Evolutionary conservation across 305 asterid species (phyloP).

Genomic region (Fraxinus latifolia): DNA sequence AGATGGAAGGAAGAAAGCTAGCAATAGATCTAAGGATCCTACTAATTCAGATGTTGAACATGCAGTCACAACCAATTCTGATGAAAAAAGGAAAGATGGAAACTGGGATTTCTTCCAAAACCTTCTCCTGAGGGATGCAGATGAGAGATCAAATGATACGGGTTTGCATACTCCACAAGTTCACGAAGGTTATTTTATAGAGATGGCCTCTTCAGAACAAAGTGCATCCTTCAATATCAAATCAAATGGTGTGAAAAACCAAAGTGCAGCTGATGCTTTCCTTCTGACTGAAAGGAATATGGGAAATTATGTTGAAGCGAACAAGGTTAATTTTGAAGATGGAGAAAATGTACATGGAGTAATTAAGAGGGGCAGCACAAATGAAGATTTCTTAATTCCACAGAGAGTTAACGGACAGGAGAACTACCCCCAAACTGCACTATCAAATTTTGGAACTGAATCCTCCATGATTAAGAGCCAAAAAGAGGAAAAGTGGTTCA

Average conservation of each 20-base stretch:
- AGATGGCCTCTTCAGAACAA: slow-evolving; percentile 29
- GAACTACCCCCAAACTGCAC: slow-evolving; percentile 24
- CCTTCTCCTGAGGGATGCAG: slow-evolving; percentile 65
- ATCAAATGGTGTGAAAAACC: slow-evolving; percentile 25
- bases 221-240: slow-evolving; percentile 24
- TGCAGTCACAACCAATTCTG: slow-evolving; percentile 26
- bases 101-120: slow-evolving; percentile 77
- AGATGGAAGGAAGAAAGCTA: slow-evolving; percentile 41
- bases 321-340: slow-evolving; percentile 30
- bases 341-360: slow-evolving; percentile 36
- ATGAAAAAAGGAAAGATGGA: slow-evolving; percentile 42
- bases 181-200: slow-evolving; percentile 33
- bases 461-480: slow-evolving; percentile 37
- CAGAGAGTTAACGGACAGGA: slow-evolving; percentile 34
- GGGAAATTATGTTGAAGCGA: slow-evolving; percentile 25
- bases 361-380: slow-evolving; percentile 31
- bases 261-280: slow-evolving; percentile 52
- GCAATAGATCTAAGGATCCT: slow-evolving; percentile 22
- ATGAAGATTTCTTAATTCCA: slow-evolving; percentile 48
- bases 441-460: slow-evolving; percentile 38
- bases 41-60: slow-evolving; percentile 28
- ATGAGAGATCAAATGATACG: slow-evolving; percentile 33
- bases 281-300: slow-evolving; percentile 32
- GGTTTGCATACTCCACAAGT: slow-evolving; percentile 22
- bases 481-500: slow-evolving; percentile 58